Conservation (phyloP, 148 eudicot genomes). For the Fagopyrum esculentum region DNA sequence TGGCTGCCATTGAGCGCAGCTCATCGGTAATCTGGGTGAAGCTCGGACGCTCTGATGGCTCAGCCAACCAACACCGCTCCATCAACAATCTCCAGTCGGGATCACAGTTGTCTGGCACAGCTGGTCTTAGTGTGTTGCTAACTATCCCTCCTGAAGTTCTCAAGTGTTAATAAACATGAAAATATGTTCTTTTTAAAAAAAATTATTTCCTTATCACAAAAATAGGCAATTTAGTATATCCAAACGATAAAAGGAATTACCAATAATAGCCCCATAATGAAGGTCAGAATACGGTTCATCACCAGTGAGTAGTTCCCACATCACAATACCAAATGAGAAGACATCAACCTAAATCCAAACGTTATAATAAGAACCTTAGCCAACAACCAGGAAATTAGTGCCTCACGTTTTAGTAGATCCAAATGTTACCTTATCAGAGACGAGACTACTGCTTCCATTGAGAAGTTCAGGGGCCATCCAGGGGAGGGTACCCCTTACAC, state of each 20-base stretch:
- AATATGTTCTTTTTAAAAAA: neutral
- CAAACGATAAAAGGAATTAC: slow-evolving; percentile 26
- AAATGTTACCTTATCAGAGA: slow-evolving; percentile 68
- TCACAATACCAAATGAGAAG: slow-evolving; percentile 87
- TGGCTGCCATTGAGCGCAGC: slow-evolving; percentile 61
- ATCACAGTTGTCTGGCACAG: slow-evolving; percentile 72
- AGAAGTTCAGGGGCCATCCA: slow-evolving; percentile 99
- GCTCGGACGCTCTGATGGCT: slow-evolving; percentile 73
- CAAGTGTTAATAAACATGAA: neutral
- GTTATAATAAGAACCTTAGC: neutral
- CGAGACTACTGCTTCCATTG: slow-evolving; percentile 85
- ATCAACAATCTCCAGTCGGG: slow-evolving; percentile 80
- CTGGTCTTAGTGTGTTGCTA: slow-evolving; percentile 86
- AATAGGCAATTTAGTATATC: neutral
- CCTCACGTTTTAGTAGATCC: neutral
- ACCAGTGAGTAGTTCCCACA: slow-evolving; percentile 97
- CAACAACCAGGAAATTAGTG: neutral
- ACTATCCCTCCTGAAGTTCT: slow-evolving; percentile 71
- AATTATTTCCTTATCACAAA: too few relatives aligned
- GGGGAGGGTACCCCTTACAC: slow-evolving; percentile 94
- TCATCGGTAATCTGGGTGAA: slow-evolving; percentile 77
- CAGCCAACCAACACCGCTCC: slow-evolving; percentile 95
- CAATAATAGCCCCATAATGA: slow-evolving; percentile 88
- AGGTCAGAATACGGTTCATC: slow-evolving; percentile 91
- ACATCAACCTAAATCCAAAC: slow-evolving; percentile 59